Conservation (phyloP, 495 filamentous ascomycete species). For the Penicillium odoratum region DNA sequence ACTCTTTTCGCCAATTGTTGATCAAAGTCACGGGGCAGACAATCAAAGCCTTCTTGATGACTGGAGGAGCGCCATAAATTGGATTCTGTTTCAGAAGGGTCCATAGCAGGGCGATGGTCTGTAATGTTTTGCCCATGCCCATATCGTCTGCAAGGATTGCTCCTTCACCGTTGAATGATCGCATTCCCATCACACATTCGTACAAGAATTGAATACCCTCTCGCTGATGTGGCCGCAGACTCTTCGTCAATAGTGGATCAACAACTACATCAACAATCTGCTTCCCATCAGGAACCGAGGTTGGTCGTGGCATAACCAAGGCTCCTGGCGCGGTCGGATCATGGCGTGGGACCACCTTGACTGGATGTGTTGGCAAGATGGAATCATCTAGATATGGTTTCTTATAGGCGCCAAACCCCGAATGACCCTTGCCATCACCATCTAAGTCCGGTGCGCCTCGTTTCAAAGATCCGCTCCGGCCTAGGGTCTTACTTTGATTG, state of each 20-base stretch:
- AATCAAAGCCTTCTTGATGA: constrained; percentile 76
- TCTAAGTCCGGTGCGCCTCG: constrained; percentile 16
- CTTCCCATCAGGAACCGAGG: constrained; percentile 58
- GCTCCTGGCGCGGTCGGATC: constrained; percentile 61
- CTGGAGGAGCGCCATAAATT: constrained; percentile 57
- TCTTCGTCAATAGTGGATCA: constrained; percentile 66
- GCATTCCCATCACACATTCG: constrained; percentile 83
- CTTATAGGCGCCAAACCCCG: constrained; percentile 51
- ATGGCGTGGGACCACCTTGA: constrained; percentile 62
- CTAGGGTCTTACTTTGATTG: constrained; percentile 8
- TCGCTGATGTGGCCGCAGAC: constrained; percentile 72
- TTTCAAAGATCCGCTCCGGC: constrained; percentile 20
- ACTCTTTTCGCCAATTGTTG: constrained; percentile 79
- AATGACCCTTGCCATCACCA: constrained; percentile 21
- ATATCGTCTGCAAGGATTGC: constrained; percentile 83
- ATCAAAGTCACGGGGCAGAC: constrained; percentile 81
- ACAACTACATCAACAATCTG: constrained; percentile 78
- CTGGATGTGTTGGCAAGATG: constrained; percentile 41
- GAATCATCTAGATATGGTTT: constrained; percentile 59
- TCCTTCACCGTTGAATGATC: constrained; percentile 67
- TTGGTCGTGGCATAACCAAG: constrained; percentile 69
- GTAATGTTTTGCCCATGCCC: constrained; percentile 78
- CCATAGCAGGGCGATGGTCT: constrained; percentile 78
- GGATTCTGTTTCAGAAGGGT: constrained; percentile 82
- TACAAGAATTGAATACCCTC: constrained; percentile 79